Evolutionary conservation across 345 rosid species (phyloP).

Genomic region (Rhodamnia rubescens): DNA sequence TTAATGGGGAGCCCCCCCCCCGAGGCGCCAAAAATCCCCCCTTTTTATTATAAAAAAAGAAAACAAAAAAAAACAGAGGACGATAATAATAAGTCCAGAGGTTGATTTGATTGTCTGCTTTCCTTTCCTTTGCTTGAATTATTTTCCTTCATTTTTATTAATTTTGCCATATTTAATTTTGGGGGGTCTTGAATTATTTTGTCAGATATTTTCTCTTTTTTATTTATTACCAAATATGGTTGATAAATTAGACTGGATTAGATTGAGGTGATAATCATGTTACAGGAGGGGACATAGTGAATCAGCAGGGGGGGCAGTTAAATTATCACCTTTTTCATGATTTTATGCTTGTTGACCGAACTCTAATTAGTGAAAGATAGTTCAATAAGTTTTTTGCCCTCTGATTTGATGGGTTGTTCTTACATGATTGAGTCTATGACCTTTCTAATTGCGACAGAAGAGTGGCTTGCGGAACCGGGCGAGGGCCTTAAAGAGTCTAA

Average conservation of each 20-base stretch:
- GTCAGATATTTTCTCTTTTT: background rate
- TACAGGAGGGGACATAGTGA: background rate
- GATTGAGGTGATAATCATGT: background rate
- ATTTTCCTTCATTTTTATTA: background rate
- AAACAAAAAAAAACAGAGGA: too few species aligned
- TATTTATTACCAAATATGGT: background rate
- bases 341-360: background rate
- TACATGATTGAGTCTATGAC: background rate
- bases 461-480: constrained; percentile 32
- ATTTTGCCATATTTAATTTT: background rate
- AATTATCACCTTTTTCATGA: background rate
- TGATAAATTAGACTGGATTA: background rate
- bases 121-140: background rate
- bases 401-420: background rate
- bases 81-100: background rate
- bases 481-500: constrained; percentile 1
- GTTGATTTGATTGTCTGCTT: background rate
- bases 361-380: background rate
- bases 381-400: background rate
- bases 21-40: too few species aligned
- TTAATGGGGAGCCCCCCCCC: too few species aligned
- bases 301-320: background rate
- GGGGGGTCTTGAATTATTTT: background rate
- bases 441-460: constrained; percentile 3
- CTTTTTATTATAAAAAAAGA: too few species aligned